phyloP scores from a whole-genome alignment of 2,329 filamentous ascomycete genomes.

The Penicillium thymicola region DNA sequence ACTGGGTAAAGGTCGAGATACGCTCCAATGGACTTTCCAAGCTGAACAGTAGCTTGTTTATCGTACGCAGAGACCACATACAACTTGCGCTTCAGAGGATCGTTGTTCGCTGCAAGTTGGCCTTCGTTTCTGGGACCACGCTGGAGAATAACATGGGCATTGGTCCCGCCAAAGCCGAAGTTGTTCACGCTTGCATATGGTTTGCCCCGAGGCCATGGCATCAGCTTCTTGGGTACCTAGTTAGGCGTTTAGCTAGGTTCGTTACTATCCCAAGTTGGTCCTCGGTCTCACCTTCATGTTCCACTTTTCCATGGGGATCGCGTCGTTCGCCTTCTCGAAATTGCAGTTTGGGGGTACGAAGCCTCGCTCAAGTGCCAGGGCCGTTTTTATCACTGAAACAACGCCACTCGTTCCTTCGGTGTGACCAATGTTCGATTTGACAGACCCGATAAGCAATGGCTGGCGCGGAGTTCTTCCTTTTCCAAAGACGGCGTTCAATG shows the following conservation, averaged over 20 bases:
- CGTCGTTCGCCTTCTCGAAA: conserved; percentile 22
- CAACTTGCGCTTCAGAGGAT: conserved; percentile 13
- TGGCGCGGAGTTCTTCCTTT: conserved; percentile 17
- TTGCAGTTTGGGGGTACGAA: conserved; percentile 28
- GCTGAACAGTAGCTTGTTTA: conserved; percentile 16
- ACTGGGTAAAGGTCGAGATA: conserved; percentile 20
- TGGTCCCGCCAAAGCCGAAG: conserved; percentile 38
- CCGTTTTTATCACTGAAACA: conserved; percentile 27
- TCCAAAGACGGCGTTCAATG: conserved; percentile 22
- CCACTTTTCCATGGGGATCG: conserved; percentile 26
- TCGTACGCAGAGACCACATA: conserved; percentile 18
- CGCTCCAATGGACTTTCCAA: conserved; percentile 11
- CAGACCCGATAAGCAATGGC: conserved; percentile 27
- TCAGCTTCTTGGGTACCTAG: conserved; percentile 21
- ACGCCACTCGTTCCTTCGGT: conserved; percentile 29
- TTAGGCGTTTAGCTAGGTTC: not conserved
- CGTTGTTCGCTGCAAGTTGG: conserved; percentile 12
- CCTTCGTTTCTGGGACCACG: conserved; percentile 18
- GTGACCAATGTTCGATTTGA: conserved; percentile 33
- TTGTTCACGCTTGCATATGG: conserved; percentile 31
- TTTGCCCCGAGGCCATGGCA: conserved; percentile 27
- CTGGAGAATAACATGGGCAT: conserved; percentile 33
- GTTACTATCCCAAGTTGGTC: not conserved
- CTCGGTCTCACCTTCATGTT: conserved; percentile 22
- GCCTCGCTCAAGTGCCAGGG: conserved; percentile 27